These are phyloP conservation scores for Suhomyces kilbournensis DNA, from an alignment of 805 yeast genomes.

Conservation along the genomic window DNA sequence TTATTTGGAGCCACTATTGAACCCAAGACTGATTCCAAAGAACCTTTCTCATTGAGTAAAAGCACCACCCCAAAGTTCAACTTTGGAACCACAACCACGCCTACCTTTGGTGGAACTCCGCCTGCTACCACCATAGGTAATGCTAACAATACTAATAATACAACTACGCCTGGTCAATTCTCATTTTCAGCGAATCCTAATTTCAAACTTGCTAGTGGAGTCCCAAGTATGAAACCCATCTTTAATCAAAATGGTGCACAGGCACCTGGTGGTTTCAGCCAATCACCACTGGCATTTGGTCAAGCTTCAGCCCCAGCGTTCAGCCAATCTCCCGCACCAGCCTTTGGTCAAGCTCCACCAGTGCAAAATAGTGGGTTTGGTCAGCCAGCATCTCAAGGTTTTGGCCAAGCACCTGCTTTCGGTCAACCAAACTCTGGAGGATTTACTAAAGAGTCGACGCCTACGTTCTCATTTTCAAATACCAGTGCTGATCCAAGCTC, in stretches of 20 bases:
- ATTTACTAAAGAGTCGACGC: constrained; percentile 4
- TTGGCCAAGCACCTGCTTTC: constrained; percentile 3
- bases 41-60: not conserved
- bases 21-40: not conserved
- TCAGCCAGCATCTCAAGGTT: not conserved
- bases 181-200: constrained; percentile 1
- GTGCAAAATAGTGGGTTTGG: constrained; percentile 2
- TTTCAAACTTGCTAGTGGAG: constrained; percentile 11
- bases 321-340: not conserved
- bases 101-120: constrained; percentile 1
- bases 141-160: not conserved
- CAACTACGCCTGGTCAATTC: not conserved
- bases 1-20: constrained; percentile 5
- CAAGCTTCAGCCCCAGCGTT: not conserved
- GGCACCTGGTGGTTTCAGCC: not conserved
- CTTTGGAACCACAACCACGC: constrained; percentile 7
- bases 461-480: constrained; percentile 5
- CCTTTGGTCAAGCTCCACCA: constrained; percentile 1
- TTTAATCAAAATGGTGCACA: constrained; percentile 1
- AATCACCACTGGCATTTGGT: constrained; percentile 1
- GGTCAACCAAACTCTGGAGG: constrained; percentile 1
- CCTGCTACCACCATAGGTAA: not conserved
- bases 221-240: constrained; percentile 4
- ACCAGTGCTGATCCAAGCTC: constrained; percentile 3
- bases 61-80: constrained; percentile 8